Evolutionary conservation across 1,139 yeast species (phyloP), one percentile per base, ranked within the genome.

Genomic region (Zygoascus sp.): DNA sequence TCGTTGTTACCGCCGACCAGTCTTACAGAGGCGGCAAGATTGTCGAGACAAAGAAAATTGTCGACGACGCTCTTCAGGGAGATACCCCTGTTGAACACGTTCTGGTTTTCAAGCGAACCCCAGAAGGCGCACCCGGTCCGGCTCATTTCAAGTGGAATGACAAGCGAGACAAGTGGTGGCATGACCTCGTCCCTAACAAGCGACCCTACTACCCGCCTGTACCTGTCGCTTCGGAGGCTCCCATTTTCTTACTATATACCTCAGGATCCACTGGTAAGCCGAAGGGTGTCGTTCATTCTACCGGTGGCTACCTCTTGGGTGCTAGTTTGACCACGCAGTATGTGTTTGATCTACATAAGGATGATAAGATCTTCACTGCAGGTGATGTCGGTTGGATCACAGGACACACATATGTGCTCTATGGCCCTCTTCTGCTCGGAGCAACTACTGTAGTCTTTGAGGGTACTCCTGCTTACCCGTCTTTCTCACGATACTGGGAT

Each of bases 351-450:
- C 77, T 90, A 47, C 96, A 88, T 65, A 79, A 82, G 46, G 83
- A 84, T 60, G 97, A 90, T 68, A 77, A 84, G 46, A 74, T 90
- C 53, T 92, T 92, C 75, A 90, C 97, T 44, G 97, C 97, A 46
- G 97, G 97, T 67, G 97, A 90, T 68, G 96, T 90, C 47, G 97
- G 97, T 68, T 90, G 97, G 97, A 92, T 90, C 65, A 90, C 97
- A 32, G 97, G 97, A 60, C 97, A 90, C 70, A 83, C 97, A 35
- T 90, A 92, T 63, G 96, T 95, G 34, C 74, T 90, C 52, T 90
- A 90, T 66, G 97, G 97, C 53, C 97, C 97, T 50, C 77, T 90
- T 61, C 69, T 80, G 42, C 74, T 88, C 50, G 97, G 97, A 68
- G 82, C 88, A 50, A 85, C 97, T 46, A 81, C 97, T 28, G 80